A percentile compares a stretch with the other conserved stretches of the same genome.
These are phyloP conservation scores for Hypoxylon trugodes DNA, from an alignment of 495 filamentous ascomycete genomes.

Conservation along the genomic window DNA sequence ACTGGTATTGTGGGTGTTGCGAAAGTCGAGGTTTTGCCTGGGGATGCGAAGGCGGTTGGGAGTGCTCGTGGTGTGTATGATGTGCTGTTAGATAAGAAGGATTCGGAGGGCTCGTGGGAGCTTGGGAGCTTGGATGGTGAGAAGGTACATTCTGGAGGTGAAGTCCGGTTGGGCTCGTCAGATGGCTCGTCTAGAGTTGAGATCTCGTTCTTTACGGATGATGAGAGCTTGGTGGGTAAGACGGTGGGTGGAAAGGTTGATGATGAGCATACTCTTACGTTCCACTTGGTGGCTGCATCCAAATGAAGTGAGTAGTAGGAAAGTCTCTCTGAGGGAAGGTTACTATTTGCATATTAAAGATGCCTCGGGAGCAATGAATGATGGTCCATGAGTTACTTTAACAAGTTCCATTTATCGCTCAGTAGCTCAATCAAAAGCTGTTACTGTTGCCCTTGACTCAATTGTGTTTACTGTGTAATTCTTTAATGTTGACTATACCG, in stretches of 20 bases:
- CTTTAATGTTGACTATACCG: no score
- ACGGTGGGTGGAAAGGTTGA: conserved; percentile 26
- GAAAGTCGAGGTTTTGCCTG: conserved; percentile 48
- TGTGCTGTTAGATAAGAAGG: conserved; percentile 35
- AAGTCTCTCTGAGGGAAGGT: no score
- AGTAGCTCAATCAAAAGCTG: no score
- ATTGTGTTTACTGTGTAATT: no score
- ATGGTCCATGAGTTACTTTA: no score
- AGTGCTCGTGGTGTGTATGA: conserved; percentile 40
- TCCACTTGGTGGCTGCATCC: conserved; percentile 17
- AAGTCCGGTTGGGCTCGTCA: neutral
- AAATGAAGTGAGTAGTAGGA: neutral
- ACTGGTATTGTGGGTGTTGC: conserved; percentile 56
- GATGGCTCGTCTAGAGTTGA: neutral
- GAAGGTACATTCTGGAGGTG: conserved; percentile 9
- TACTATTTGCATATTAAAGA: no score
- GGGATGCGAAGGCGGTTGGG: conserved; percentile 21
- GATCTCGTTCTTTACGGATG: conserved; percentile 31
- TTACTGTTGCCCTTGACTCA: no score
- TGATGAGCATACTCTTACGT: conserved; percentile 11
- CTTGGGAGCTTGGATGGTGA: neutral
- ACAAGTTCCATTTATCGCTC: no score
- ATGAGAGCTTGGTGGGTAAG: conserved; percentile 18
- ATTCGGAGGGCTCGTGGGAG: neutral
- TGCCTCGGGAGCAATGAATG: no score